These are phyloP conservation scores for Trametes cubensis DNA, from an alignment of 768 basidiomycete species.

Conservation along the genomic window DNA sequence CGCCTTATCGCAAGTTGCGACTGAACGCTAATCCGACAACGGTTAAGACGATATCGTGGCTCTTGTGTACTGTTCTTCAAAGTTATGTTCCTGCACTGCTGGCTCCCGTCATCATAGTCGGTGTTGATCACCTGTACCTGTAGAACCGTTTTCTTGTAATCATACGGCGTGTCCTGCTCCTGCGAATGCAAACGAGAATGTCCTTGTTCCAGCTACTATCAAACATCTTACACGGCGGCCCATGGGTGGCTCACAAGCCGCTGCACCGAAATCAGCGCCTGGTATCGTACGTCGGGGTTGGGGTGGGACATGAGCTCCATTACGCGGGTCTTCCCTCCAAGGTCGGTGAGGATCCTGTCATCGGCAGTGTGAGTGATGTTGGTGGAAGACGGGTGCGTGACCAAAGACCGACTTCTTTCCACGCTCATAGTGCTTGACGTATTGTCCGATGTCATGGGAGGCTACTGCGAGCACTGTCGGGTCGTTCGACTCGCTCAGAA, in stretches of 20 bases:
- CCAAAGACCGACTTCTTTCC: conserved; percentile 78
- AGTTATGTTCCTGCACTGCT: too few species aligned
- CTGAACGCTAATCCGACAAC: background rate
- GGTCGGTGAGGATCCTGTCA: conserved; percentile 72
- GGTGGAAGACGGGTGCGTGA: background rate
- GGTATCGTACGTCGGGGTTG: conserved; percentile 89
- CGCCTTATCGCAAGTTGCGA: conserved; percentile 6
- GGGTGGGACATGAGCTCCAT: conserved; percentile 94
- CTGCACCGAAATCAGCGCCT: conserved; percentile 88
- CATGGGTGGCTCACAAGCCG: conserved; percentile 90
- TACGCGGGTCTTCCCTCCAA: conserved; percentile 83
- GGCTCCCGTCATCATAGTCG: too few species aligned
- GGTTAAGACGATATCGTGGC: too few species aligned
- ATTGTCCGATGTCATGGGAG: conserved; percentile 91
- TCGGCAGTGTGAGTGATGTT: conserved; percentile 12
- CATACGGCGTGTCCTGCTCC: too few species aligned
- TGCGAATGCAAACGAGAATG: conserved; percentile 1
- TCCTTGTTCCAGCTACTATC: conserved; percentile 3
- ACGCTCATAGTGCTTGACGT: conserved; percentile 87
- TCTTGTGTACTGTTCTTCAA: too few species aligned
- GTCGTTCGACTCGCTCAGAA: conserved; percentile 72
- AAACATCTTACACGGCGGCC: conserved; percentile 49
- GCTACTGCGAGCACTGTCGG: conserved; percentile 87
- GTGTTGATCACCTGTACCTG: too few species aligned
- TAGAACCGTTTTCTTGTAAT: too few species aligned